A percentile compares a stretch with the other conserved stretches of the same genome.
phyloP scores from a whole-genome alignment of 2,329 filamentous ascomycete genomes.

The Colletotrichum sp. region DNA sequence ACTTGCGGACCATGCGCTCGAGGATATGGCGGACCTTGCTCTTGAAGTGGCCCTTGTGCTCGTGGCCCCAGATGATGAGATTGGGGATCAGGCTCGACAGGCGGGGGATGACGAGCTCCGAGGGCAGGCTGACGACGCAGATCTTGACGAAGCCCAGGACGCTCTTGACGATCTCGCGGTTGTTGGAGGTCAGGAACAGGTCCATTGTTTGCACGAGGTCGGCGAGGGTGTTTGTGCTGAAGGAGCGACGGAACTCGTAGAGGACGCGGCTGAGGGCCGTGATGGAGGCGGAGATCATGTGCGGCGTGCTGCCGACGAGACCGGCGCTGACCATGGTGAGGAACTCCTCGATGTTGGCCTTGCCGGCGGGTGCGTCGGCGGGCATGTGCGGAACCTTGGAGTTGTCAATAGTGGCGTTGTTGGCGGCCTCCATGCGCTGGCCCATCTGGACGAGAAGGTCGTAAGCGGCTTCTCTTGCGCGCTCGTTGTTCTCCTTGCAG shows the following conservation, averaged over 20 bases:
- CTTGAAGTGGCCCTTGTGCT: slow-evolving; percentile 97
- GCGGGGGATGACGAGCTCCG: slow-evolving; percentile 78
- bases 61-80: slow-evolving; percentile 94
- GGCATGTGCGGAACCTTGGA: slow-evolving; percentile 89
- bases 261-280: slow-evolving; percentile 92
- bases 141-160: slow-evolving; percentile 98
- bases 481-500: slow-evolving; percentile 97
- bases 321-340: slow-evolving; percentile 98
- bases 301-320: slow-evolving; percentile 88
- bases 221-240: slow-evolving; percentile 73
- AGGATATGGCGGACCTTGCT: slow-evolving; percentile 98
- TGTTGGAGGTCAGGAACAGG: slow-evolving; percentile 94
- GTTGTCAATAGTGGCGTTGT: slow-evolving; percentile 80
- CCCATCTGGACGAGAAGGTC: slow-evolving; percentile 90
- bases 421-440: slow-evolving; percentile 71
- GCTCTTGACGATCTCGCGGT: slow-evolving; percentile 93
- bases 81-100: slow-evolving; percentile 83
- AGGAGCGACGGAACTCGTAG: slow-evolving; percentile 81
- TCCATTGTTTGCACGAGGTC: slow-evolving; percentile 95
- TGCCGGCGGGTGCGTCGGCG: slow-evolving; percentile 75
- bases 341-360: slow-evolving; percentile 90
- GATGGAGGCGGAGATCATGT: slow-evolving; percentile 98
- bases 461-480: slow-evolving; percentile 87
- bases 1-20: slow-evolving; percentile 90
- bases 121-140: slow-evolving; percentile 84